Conservation (phyloP, 768 basidiomycete genomes). For the Lyophyllum atratum region DNA sequence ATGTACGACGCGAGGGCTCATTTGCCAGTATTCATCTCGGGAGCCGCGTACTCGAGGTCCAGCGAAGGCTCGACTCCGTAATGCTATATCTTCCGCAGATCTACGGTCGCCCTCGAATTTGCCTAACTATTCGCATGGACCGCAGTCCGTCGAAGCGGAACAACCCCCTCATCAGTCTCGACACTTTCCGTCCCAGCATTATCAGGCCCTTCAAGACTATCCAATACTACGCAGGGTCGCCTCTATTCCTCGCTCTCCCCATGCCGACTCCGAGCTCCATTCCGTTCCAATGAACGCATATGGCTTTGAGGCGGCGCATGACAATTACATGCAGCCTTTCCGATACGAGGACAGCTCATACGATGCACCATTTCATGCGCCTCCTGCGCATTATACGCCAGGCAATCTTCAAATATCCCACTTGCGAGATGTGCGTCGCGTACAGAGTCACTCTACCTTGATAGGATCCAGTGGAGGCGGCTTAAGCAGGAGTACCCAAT, state of each 20-base stretch:
- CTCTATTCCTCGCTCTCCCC: slow-evolving; percentile 16
- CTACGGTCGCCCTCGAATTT: slow-evolving; percentile 14
- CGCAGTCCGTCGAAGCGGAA: slow-evolving; percentile 3
- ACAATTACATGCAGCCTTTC: slow-evolving; percentile 7
- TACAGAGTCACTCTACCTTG: slow-evolving; percentile 27
- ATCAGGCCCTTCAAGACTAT: slow-evolving; percentile 7
- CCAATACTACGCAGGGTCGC: slow-evolving; percentile 15
- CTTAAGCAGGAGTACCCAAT: slow-evolving; percentile 1
- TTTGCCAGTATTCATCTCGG: slow-evolving; percentile 50
- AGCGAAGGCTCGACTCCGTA: slow-evolving; percentile 29
- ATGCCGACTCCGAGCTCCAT: slow-evolving; percentile 1
- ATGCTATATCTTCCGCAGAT: slow-evolving; percentile 26
- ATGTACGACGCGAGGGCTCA: slow-evolving; percentile 48
- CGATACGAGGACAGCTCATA: slow-evolving; percentile 1
- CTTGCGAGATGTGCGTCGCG: slow-evolving; percentile 21
- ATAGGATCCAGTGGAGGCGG: slow-evolving; percentile 11
- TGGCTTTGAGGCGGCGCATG: slow-evolving; percentile 6
- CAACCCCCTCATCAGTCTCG: slow-evolving; percentile 1
- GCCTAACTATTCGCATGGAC: slow-evolving; percentile 6
- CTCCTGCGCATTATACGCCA: slow-evolving; percentile 9
- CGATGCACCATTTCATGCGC: slow-evolving; percentile 1
- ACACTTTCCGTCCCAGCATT: slow-evolving; percentile 4
- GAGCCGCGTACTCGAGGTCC: slow-evolving; percentile 37
- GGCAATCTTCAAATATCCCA: slow-evolving; percentile 11
- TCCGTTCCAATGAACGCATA: not conserved